Conservation (phyloP, 2,329 filamentous ascomycete species). For the Scedosporium minutisporum region DNA sequence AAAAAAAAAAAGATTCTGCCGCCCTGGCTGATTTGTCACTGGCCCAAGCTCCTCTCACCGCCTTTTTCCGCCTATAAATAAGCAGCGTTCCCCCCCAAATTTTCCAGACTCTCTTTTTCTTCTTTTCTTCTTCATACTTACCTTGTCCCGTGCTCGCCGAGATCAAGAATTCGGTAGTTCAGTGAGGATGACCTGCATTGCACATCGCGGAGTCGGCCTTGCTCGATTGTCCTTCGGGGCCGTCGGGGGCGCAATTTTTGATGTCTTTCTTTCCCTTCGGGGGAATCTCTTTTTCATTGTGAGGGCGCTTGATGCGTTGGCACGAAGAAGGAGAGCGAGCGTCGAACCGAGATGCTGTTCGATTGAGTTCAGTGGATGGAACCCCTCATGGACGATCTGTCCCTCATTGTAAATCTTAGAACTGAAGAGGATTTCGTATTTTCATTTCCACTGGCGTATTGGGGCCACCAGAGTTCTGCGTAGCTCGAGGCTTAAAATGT, state of each 20-base stretch:
- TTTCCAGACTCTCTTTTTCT: constrained; percentile 12
- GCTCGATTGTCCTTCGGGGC: constrained; percentile 42
- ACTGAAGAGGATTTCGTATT: no score
- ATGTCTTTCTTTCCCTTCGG: constrained; percentile 18
- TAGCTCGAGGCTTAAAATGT: no score
- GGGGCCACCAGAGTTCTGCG: no score
- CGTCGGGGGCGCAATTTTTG: constrained; percentile 42
- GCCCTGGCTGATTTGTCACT: background rate
- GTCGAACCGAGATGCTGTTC: no score
- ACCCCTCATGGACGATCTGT: no score
- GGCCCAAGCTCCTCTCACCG: constrained; percentile 1
- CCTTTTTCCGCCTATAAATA: background rate
- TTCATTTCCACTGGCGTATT: no score
- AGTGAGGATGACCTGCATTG: constrained; percentile 41
- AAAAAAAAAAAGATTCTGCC: constrained; percentile 1
- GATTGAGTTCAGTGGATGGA: no score
- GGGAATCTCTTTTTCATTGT: constrained; percentile 31
- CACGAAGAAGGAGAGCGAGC: constrained; percentile 29
- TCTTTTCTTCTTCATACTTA: constrained; percentile 40
- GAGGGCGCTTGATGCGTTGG: constrained; percentile 24
- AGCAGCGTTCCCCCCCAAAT: background rate
- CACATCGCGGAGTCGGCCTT: constrained; percentile 40
- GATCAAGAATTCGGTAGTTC: constrained; percentile 33
- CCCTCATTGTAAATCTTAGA: no score
- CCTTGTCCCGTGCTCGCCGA: constrained; percentile 31